Percentiles rank a stretch among this genome's conserved stretches.
phyloP scores from a whole-genome alignment of 169 alveolate species.

The Babesia caballi region DNA sequence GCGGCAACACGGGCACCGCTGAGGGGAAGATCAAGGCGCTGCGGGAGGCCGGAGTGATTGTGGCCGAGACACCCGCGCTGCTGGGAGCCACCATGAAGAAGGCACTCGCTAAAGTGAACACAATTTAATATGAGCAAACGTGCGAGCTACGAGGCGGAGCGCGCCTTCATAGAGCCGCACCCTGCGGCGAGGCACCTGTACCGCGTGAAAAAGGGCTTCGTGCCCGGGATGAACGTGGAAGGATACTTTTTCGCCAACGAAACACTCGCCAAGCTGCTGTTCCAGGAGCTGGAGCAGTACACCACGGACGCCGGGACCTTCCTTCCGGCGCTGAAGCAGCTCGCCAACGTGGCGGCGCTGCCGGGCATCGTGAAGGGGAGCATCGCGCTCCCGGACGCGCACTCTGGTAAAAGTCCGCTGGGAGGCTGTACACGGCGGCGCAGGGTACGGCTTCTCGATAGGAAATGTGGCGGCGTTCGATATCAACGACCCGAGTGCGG shows the following conservation, averaged over 20 bases:
- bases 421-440: background rate
- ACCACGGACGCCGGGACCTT: constrained; percentile 69
- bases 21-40: constrained; percentile 88
- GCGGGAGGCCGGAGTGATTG: constrained; percentile 88
- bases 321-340: constrained; percentile 85
- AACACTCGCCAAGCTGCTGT: constrained; percentile 59
- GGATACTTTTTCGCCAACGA: constrained; percentile 81
- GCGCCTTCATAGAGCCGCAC: constrained; percentile 20
- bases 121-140: constrained; percentile 7
- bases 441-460: constrained; percentile 87
- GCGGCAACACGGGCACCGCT: constrained; percentile 98
- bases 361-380: constrained; percentile 86
- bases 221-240: constrained; percentile 81
- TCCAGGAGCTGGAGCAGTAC: constrained; percentile 75
- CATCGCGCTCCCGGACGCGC: constrained; percentile 85
- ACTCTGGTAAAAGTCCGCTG: constrained; percentile 57
- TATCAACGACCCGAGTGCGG: constrained; percentile 75
- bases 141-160: constrained; percentile 25
- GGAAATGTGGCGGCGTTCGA: constrained; percentile 91
- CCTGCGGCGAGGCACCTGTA: constrained; percentile 52
- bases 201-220: constrained; percentile 76
- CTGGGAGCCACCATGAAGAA: constrained; percentile 76
- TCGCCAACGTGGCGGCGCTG: constrained; percentile 86
- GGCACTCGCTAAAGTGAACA: constrained; percentile 19
- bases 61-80: constrained; percentile 86